These are phyloP conservation scores for Thuja plicata DNA, from an alignment of 83 land plant genomes.

Conservation along the genomic window DNA sequence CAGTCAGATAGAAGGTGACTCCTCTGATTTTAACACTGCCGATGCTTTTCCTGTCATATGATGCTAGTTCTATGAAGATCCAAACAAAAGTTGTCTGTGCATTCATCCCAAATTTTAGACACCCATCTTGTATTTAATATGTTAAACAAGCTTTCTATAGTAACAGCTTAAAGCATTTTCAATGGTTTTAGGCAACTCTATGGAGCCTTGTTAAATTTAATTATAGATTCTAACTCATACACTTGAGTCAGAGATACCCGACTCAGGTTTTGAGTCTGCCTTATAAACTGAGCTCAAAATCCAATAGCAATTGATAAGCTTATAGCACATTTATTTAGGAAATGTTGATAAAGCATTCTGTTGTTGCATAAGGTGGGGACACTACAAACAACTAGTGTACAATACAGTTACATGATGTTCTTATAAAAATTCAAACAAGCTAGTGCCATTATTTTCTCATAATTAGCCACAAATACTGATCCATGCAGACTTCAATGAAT, in stretches of 20 bases:
- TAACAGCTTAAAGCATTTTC: not conserved
- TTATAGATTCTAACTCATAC: not conserved
- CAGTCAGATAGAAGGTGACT: not conserved
- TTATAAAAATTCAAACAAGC: not conserved
- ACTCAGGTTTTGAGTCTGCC: not conserved
- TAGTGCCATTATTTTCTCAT: not conserved
- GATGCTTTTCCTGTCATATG: not conserved
- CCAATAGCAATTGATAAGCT: not conserved
- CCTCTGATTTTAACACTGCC: not conserved
- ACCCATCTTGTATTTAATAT: not conserved
- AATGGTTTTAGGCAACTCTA: not conserved
- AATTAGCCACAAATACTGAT: not conserved
- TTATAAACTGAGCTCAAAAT: not conserved
- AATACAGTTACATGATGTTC: not conserved
- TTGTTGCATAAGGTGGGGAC: no score
- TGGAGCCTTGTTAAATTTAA: not conserved
- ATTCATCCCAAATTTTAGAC: not conserved
- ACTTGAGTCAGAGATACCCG: not conserved
- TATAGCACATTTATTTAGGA: not conserved
- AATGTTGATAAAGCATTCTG: not conserved
- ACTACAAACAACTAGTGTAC: not conserved
- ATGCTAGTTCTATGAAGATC: slow-evolving; percentile 1
- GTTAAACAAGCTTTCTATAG: not conserved
- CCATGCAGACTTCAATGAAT: not conserved
- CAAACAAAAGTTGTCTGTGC: not conserved